phyloP scores from a whole-genome alignment of 2,329 filamentous ascomycete species.

The Ceratocystis diversiconidia region DNA sequence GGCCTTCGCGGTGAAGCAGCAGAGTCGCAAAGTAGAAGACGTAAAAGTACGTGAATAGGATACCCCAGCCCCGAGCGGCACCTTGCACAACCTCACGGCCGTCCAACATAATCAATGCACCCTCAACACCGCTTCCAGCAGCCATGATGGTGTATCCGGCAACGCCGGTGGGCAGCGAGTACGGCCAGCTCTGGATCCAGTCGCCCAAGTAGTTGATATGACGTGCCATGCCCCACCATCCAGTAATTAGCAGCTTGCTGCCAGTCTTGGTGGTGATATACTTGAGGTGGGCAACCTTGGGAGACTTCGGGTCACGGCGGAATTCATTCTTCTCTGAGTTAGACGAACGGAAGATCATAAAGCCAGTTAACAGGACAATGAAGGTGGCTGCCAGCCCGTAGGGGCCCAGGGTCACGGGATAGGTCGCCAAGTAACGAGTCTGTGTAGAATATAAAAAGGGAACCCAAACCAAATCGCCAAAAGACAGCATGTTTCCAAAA shows the following conservation, averaged over 20 bases:
- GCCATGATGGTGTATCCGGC: constrained; percentile 64
- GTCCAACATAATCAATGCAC: constrained; percentile 42
- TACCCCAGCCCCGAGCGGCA: constrained; percentile 66
- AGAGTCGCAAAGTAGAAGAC: constrained; percentile 80
- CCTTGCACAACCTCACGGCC: constrained; percentile 55
- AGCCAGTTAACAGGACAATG: constrained; percentile 56
- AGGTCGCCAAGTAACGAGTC: constrained; percentile 67
- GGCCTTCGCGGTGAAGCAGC: constrained; percentile 68
- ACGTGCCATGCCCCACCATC: constrained; percentile 85
- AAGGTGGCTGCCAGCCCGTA: constrained; percentile 50
- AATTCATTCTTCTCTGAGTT: constrained; percentile 95
- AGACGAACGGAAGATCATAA: constrained; percentile 81
- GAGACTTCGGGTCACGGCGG: constrained; percentile 72
- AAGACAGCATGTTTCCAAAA: constrained; percentile 88
- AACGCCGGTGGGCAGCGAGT: constrained; percentile 71
- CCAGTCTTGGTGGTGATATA: constrained; percentile 76
- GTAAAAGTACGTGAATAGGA: constrained; percentile 88
- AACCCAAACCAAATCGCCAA: constrained; percentile 86
- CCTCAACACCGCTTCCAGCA: constrained; percentile 34
- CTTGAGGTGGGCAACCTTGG: constrained; percentile 61
- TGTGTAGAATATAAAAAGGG: constrained; percentile 81
- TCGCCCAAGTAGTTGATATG: constrained; percentile 96
- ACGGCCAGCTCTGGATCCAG: constrained; percentile 88
- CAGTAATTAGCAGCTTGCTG: constrained; percentile 65
- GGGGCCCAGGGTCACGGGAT: constrained; percentile 66